Percentiles rank a stretch among this genome's conserved stretches.
phyloP scores from a whole-genome alignment of 2,329 filamentous ascomycete genomes.

The Didymella sp. region DNA sequence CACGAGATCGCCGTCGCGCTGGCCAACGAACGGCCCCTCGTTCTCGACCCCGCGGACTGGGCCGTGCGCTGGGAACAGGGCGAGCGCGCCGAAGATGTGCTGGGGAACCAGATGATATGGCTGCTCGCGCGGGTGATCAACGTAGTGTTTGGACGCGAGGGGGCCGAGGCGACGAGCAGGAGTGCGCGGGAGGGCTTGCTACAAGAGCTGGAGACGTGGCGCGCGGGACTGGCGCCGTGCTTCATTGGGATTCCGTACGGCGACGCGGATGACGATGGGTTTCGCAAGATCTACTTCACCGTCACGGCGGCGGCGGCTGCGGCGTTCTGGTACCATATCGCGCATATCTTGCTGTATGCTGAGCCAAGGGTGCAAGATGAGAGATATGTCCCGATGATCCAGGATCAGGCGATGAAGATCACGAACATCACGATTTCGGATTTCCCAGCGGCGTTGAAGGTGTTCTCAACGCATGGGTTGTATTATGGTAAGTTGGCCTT shows the following conservation, averaged over 20 bases:
- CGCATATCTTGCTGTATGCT: conserved; percentile 42
- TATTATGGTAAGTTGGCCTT: conserved; percentile 37
- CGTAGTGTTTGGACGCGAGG: conserved; percentile 35
- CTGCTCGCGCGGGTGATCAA: conserved; percentile 43
- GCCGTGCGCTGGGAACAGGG: conserved; percentile 36
- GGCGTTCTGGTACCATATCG: conserved; percentile 45
- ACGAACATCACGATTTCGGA: conserved; percentile 44
- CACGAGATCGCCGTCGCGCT: conserved; percentile 46
- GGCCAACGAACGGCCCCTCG: conserved; percentile 37
- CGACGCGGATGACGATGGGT: conserved; percentile 41
- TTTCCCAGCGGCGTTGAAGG: conserved; percentile 41
- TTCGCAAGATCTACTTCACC: conserved; percentile 43
- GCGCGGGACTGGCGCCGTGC: conserved; percentile 33
- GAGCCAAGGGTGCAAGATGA: conserved; percentile 40
- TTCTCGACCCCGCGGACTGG: conserved; percentile 43
- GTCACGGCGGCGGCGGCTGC: conserved; percentile 40
- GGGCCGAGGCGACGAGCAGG: conserved; percentile 21
- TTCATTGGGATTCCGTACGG: conserved; percentile 45
- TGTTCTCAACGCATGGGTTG: conserved; percentile 43
- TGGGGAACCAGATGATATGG: conserved; percentile 44
- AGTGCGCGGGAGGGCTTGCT: conserved; percentile 33
- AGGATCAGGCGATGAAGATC: conserved; percentile 40
- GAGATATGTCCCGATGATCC: conserved; percentile 36
- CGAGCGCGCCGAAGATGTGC: conserved; percentile 43
- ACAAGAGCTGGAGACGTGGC: conserved; percentile 40